Evolutionary conservation across 345 rosid species (phyloP).

Genomic region (Atalantia buxifolia): DNA sequence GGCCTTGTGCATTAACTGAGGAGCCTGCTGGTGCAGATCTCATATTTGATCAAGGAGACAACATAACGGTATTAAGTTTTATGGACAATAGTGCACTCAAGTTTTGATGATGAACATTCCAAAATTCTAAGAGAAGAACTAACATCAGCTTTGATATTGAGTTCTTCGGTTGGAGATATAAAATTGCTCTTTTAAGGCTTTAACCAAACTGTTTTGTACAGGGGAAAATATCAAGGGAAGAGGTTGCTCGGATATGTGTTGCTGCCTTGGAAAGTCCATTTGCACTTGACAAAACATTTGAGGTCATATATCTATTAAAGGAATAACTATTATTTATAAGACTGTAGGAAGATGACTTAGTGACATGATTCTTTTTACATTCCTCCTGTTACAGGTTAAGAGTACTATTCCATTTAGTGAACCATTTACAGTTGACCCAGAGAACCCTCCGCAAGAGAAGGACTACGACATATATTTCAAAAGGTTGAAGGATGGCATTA

Average conservation of each 20-base stretch:
- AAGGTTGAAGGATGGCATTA: constrained; percentile 68
- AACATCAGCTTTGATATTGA: neutral
- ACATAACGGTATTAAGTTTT: constrained; percentile 54
- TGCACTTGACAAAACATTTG: constrained; percentile 86
- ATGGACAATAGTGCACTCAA: neutral
- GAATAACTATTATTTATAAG: neutral
- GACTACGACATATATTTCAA: constrained; percentile 70
- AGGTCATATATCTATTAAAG: constrained; percentile 35
- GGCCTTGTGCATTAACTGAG: constrained; percentile 93
- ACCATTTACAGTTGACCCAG: constrained; percentile 81
- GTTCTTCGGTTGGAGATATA: neutral
- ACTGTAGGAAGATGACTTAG: neutral
- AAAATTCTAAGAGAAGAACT: neutral
- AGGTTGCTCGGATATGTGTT: constrained; percentile 79
- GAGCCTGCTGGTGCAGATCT: constrained; percentile 98
- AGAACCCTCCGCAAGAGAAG: constrained; percentile 86
- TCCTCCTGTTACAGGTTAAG: constrained; percentile 57
- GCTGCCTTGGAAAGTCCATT: constrained; percentile 78
- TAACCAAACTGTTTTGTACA: constrained; percentile 14
- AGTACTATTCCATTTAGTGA: constrained; percentile 87
- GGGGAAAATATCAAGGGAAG: constrained; percentile 97
- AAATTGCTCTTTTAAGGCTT: neutral
- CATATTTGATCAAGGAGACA: constrained; percentile 92
- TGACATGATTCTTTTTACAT: neutral
- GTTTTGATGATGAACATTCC: neutral